These are phyloP conservation scores for Tolypocladium amazonense DNA, from an alignment of 2,329 filamentous ascomycete genomes.

Conservation along the genomic window DNA sequence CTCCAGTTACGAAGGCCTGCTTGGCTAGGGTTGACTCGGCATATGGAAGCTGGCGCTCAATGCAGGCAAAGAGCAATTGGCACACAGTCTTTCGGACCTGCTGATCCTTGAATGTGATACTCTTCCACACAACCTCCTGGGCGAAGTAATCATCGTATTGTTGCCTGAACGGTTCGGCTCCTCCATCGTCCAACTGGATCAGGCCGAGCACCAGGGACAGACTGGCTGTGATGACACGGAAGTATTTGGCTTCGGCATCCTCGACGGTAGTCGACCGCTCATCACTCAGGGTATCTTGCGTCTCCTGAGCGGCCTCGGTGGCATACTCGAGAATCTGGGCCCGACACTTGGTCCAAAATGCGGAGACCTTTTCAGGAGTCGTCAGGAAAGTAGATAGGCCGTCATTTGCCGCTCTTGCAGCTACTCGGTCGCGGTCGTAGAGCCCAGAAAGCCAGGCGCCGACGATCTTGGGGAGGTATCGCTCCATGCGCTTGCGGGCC, in stretches of 20 bases:
- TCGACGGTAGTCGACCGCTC: constrained; percentile 75
- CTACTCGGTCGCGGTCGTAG: constrained; percentile 74
- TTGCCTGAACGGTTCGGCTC: constrained; percentile 48
- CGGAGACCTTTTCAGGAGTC: constrained; percentile 65
- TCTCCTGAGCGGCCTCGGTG: constrained; percentile 70
- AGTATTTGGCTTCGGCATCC: constrained; percentile 78
- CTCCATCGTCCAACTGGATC: constrained; percentile 34
- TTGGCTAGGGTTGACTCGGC: constrained; percentile 40
- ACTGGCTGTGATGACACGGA: constrained; percentile 54
- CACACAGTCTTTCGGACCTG: constrained; percentile 40
- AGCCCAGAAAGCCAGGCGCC: constrained; percentile 86
- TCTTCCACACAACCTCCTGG: constrained; percentile 55
- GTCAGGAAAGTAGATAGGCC: constrained; percentile 67
- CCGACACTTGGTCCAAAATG: constrained; percentile 76
- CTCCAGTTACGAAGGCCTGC: constrained; percentile 58
- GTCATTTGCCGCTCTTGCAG: constrained; percentile 65
- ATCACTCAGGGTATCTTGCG: constrained; percentile 73
- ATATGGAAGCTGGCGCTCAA: constrained; percentile 38
- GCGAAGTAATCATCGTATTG: constrained; percentile 58
- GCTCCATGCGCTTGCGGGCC: constrained; percentile 73
- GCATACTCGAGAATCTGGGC: constrained; percentile 73
- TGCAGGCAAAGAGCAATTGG: constrained; percentile 37
- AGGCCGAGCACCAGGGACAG: constrained; percentile 45
- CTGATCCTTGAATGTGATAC: constrained; percentile 51
- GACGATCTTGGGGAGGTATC: constrained; percentile 63